Percentiles rank a stretch among this genome's conserved stretches.
Evolutionary conservation across 75 land plant species (phyloP).

Genomic region (Cunninghamia lanceolata): DNA sequence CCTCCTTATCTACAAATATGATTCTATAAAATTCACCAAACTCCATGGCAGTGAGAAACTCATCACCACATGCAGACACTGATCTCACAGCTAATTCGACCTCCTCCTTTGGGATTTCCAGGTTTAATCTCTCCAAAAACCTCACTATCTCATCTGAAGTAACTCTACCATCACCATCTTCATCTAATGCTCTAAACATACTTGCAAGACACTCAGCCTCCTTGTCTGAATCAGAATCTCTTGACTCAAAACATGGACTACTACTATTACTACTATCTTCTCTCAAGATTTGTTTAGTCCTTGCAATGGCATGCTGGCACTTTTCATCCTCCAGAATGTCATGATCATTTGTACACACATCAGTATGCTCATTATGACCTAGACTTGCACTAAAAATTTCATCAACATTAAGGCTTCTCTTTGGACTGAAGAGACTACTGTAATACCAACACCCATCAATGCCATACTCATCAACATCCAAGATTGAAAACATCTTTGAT

Average conservation of each 20-base stretch:
- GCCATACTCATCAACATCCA: too few species aligned
- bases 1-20: background rate
- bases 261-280: background rate
- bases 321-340: background rate
- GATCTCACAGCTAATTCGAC: too few species aligned
- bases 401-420: too few species aligned
- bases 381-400: too few species aligned
- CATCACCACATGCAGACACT: too few species aligned
- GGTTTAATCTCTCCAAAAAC: background rate
- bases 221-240: background rate
- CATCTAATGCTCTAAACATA: background rate
- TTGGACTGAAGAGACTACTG: too few species aligned
- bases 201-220: background rate
- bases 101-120: background rate
- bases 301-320: background rate
- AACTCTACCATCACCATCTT: conserved; percentile 7
- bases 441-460: too few species aligned
- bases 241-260: background rate
- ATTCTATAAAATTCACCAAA: background rate
- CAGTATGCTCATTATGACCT: background rate
- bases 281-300: background rate
- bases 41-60: too few species aligned
- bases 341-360: background rate
- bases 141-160: background rate
- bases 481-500: too few species aligned